Conservation (phyloP, 495 filamentous ascomycete genomes). For the Tuber borchii region DNA sequence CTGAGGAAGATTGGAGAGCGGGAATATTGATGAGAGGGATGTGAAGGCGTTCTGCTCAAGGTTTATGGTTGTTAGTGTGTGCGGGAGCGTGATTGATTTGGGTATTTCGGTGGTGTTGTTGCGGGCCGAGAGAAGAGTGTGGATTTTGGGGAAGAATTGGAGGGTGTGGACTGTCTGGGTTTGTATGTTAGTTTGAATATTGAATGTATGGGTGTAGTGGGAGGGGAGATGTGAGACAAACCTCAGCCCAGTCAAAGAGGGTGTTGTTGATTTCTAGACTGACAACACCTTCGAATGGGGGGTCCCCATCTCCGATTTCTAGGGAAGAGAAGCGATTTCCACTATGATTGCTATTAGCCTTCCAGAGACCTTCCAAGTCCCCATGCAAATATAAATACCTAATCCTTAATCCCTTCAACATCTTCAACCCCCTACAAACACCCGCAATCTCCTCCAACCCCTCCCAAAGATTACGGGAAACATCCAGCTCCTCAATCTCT, state of each 20-base stretch:
- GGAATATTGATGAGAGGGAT: slow-evolving; percentile 53
- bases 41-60: slow-evolving; percentile 71
- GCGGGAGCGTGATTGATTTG: slow-evolving; percentile 49
- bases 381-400: slow-evolving; percentile 50
- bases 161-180: slow-evolving; percentile 44
- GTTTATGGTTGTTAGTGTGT: slow-evolving; percentile 54
- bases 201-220: slow-evolving; percentile 1
- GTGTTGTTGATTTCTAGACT: slow-evolving; percentile 68
- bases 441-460: slow-evolving; percentile 56
- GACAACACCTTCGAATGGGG: slow-evolving; percentile 53
- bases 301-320: slow-evolving; percentile 35
- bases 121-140: slow-evolving; percentile 50
- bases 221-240: slow-evolving; percentile 45
- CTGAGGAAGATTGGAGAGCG: slow-evolving; percentile 53
- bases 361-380: not conserved
- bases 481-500: slow-evolving; percentile 72
- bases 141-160: slow-evolving; percentile 56
- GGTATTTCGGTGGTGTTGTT: slow-evolving; percentile 49
- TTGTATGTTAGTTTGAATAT: slow-evolving; percentile 6
- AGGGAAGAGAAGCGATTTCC: slow-evolving; percentile 65
- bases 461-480: slow-evolving; percentile 77
- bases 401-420: slow-evolving; percentile 59
- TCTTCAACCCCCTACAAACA: slow-evolving; percentile 61
- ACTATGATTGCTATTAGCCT: slow-evolving; percentile 46
- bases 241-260: slow-evolving; percentile 64